Evolutionary conservation across 306 rosid species (phyloP).

Genomic region (Cucurbita maxima): DNA sequence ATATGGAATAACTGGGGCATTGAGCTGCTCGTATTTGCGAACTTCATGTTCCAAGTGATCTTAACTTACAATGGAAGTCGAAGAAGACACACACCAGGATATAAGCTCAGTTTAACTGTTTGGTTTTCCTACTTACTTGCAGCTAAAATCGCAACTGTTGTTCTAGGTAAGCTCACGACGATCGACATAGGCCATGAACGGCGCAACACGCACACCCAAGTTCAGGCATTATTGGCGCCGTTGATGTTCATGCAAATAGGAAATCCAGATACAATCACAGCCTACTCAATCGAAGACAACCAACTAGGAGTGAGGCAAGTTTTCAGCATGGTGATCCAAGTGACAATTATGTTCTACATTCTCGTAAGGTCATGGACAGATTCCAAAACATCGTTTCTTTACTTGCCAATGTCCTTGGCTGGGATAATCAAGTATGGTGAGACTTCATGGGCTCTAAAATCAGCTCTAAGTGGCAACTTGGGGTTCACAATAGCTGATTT

Average conservation of each 20-base stretch:
- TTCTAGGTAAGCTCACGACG: conserved; percentile 42
- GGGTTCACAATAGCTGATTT: conserved; percentile 28
- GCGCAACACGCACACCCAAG: conserved; percentile 26
- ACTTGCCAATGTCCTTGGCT: conserved; percentile 36
- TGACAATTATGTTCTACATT: conserved; percentile 33
- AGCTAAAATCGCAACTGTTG: conserved; percentile 30
- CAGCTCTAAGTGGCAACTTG: conserved; percentile 28
- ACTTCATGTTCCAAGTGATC: conserved; percentile 31
- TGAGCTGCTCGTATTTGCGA: conserved; percentile 29
- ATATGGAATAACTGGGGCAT: conserved; percentile 43
- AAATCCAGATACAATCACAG: conserved; percentile 50
- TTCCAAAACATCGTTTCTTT: conserved; percentile 31
- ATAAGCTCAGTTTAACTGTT: conserved; percentile 30
- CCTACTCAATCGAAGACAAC: conserved; percentile 53
- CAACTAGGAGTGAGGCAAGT: conserved; percentile 42
- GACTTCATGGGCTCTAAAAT: conserved; percentile 46
- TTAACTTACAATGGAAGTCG: conserved; percentile 44
- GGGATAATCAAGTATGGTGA: conserved; percentile 55
- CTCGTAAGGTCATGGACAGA: conserved; percentile 43
- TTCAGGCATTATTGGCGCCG: conserved; percentile 40
- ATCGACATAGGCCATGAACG: conserved; percentile 25
- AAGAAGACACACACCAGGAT: conserved; percentile 36
- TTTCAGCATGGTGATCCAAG: conserved; percentile 33
- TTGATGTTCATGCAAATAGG: conserved; percentile 52
- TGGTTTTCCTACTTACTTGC: conserved; percentile 45